Evolutionary conservation across 805 yeast genomes (phyloP).

Genomic region (Sugiyamaella smithiae): DNA sequence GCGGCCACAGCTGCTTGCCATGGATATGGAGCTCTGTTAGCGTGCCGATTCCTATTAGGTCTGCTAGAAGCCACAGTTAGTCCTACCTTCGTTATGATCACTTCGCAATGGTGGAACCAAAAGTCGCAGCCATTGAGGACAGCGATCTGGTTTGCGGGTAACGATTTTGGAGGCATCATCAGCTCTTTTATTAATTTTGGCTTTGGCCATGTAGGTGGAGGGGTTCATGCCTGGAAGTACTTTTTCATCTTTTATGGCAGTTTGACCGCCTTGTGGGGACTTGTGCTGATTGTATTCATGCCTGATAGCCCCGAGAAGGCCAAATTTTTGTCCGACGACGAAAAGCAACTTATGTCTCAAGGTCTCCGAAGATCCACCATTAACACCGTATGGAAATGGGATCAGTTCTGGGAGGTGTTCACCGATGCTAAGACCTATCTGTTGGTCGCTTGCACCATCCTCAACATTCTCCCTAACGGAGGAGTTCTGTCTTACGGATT

Average conservation of each 20-base stretch:
- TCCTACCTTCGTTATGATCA: constrained; percentile 56
- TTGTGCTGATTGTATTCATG: constrained; percentile 16
- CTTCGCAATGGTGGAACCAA: constrained; percentile 54
- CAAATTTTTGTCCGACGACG: constrained; percentile 23
- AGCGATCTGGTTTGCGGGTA: background rate
- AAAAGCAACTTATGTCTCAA: constrained; percentile 24
- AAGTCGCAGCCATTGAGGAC: constrained; percentile 40
- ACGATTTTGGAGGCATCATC: constrained; percentile 44
- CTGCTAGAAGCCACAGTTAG: constrained; percentile 36
- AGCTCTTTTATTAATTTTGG: constrained; percentile 53
- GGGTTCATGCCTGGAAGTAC: background rate
- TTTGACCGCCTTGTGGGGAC: constrained; percentile 42
- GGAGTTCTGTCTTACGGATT: constrained; percentile 35
- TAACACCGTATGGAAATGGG: constrained; percentile 36
- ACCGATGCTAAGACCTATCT: constrained; percentile 40
- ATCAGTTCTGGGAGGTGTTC: constrained; percentile 45
- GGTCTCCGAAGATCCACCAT: constrained; percentile 33
- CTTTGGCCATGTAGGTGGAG: constrained; percentile 30
- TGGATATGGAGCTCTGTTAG: constrained; percentile 16
- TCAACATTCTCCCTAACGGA: constrained; percentile 38
- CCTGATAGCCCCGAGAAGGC: constrained; percentile 23
- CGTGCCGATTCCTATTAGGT: constrained; percentile 19
- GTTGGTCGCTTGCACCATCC: constrained; percentile 45
- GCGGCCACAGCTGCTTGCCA: constrained; percentile 20
- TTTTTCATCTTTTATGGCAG: constrained; percentile 46